These are phyloP conservation scores for Phytophthora idaei DNA, from an alignment of 352 stramenopile genomes.

Conservation along the genomic window DNA sequence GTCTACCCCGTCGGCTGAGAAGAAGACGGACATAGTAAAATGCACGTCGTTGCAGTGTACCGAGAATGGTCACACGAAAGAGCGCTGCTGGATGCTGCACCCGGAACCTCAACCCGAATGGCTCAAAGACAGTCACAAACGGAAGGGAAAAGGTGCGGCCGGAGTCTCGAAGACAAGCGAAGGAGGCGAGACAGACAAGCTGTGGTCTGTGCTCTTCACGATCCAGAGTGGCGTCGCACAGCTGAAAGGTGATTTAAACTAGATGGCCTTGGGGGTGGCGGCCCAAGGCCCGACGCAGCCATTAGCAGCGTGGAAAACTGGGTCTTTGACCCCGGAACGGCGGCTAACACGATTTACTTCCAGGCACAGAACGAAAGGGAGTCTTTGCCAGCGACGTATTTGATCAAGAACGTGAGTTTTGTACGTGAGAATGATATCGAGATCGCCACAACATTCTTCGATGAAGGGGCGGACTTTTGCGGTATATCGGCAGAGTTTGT, in stretches of 20 bases:
- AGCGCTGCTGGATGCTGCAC: background rate
- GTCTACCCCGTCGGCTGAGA: background rate
- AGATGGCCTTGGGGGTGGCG: conserved; percentile 2
- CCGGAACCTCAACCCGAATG: background rate
- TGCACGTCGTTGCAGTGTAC: background rate
- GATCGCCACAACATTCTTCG: conserved; percentile 1
- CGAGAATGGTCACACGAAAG: background rate
- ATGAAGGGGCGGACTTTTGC: conserved; percentile 10
- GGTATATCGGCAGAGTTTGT: background rate
- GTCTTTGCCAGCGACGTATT: background rate
- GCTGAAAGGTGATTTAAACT: conserved; percentile 24
- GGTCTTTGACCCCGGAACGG: conserved; percentile 10
- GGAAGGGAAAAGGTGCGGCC: background rate
- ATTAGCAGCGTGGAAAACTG: conserved; percentile 4
- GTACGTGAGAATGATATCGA: background rate
- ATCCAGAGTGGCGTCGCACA: conserved; percentile 1
- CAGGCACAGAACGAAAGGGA: too few relatives aligned
- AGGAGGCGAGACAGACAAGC: background rate
- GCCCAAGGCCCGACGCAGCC: conserved; percentile 8
- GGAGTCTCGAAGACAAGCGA: background rate
- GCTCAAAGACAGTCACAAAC: background rate
- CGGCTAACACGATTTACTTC: conserved; percentile 5
- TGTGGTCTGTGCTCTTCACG: background rate
- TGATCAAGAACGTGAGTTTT: conserved; percentile 7
- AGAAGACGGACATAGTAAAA: background rate